These are phyloP conservation scores for Gonium pectorale DNA, from an alignment of 139 green algal species.

Conservation along the genomic window DNA sequence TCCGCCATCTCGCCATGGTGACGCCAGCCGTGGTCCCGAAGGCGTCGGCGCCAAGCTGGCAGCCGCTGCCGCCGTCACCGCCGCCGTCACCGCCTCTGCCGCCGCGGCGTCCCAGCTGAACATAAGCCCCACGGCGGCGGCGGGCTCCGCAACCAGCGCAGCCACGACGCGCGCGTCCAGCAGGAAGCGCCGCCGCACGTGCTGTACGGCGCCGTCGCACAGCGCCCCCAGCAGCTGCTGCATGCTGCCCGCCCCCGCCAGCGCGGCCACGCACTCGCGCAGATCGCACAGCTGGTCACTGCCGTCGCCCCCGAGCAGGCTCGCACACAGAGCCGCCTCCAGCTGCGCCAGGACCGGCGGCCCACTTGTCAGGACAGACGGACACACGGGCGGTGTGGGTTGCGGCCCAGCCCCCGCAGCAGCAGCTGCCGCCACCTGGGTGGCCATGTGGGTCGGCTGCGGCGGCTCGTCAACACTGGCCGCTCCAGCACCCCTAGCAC, in stretches of 20 bases:
- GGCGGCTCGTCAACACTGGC: neutral
- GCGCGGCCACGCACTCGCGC: neutral
- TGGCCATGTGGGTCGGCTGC: neutral
- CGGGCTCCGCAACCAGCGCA: constrained; percentile 6
- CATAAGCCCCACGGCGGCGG: neutral
- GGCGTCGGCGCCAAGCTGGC: neutral
- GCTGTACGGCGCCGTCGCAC: neutral
- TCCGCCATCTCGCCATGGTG: no score
- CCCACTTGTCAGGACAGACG: neutral
- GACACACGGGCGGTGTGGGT: no score
- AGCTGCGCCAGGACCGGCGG: neutral
- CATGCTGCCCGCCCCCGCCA: constrained; percentile 1
- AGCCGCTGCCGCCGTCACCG: neutral
- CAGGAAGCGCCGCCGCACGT: constrained; percentile 1
- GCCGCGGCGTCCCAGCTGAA: neutral
- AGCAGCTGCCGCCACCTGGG: no score
- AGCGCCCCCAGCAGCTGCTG: neutral
- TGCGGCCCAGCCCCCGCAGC: no score
- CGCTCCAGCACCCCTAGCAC: neutral
- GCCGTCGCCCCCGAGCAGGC: neutral
- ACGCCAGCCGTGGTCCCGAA: no score
- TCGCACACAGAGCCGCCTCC: neutral
- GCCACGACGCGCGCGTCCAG: constrained; percentile 2
- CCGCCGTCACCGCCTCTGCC: no score
- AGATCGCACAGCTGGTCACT: neutral